A percentile compares a stretch with the other conserved stretches of the same genome.
phyloP scores from a whole-genome alignment of 768 basidiomycete genomes.

The Suillus hirtellus region DNA sequence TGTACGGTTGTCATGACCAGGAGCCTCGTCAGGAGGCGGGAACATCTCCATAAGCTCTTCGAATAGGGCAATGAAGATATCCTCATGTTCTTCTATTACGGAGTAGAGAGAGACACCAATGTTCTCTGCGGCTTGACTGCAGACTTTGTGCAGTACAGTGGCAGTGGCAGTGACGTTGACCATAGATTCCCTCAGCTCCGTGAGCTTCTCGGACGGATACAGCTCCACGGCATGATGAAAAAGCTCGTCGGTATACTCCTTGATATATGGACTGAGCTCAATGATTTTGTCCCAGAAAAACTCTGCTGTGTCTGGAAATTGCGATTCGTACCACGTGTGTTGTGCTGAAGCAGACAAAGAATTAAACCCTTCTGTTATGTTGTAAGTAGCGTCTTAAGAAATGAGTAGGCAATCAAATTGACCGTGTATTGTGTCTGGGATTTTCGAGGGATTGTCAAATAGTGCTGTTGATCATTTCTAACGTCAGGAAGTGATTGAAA shows the following conservation, averaged over 20 bases:
- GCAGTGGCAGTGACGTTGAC: neutral
- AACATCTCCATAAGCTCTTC: constrained; percentile 29
- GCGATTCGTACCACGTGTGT: neutral
- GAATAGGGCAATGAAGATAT: constrained; percentile 18
- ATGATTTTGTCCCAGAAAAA: neutral
- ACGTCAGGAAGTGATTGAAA: neutral
- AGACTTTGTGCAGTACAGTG: neutral
- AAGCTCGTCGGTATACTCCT: neutral
- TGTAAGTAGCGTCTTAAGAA: neutral
- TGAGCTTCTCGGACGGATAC: neutral
- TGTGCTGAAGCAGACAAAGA: neutral
- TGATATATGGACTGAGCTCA: neutral
- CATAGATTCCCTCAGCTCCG: neutral
- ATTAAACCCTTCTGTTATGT: neutral
- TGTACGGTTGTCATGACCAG: constrained; percentile 29
- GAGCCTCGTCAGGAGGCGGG: constrained; percentile 30
- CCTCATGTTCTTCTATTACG: constrained; percentile 22
- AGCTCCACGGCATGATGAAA: neutral
- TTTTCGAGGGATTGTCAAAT: neutral
- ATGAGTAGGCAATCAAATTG: neutral
- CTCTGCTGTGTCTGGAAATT: neutral
- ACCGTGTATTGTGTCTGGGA: neutral
- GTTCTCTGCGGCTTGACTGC: neutral
- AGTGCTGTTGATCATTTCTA: neutral
- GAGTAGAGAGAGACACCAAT: constrained; percentile 14